phyloP scores from a whole-genome alignment of 192 early-diverging fungal genomes.

The Rhizophagus prolifer region DNA sequence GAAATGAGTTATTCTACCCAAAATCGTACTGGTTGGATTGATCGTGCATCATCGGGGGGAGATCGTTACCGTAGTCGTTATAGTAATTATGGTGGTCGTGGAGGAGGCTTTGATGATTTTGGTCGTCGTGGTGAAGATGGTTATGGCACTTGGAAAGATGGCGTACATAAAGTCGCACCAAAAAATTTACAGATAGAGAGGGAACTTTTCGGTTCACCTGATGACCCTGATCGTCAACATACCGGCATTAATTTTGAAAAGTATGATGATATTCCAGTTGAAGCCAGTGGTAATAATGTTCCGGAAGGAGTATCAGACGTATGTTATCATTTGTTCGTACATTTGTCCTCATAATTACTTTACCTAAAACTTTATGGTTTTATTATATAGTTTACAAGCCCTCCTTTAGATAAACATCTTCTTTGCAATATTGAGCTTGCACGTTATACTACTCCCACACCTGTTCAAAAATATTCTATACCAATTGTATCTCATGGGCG shows the following conservation, averaged over 20 bases:
- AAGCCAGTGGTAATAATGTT: constrained; percentile 72
- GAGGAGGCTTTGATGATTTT: constrained; percentile 6
- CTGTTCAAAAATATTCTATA: constrained; percentile 93
- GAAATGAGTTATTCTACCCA: constrained; percentile 33
- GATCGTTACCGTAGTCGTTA: constrained; percentile 31
- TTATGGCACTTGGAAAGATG: constrained; percentile 70
- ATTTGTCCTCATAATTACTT: not conserved
- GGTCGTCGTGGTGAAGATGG: constrained; percentile 40
- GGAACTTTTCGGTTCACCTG: constrained; percentile 71
- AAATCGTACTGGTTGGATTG: constrained; percentile 36
- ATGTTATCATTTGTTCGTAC: not conserved
- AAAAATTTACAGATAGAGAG: constrained; percentile 77
- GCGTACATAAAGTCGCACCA: constrained; percentile 75
- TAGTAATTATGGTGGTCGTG: constrained; percentile 34
- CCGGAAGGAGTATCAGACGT: constrained; percentile 60
- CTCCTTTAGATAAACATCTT: constrained; percentile 79
- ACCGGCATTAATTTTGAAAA: constrained; percentile 99
- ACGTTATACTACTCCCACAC: constrained; percentile 87
- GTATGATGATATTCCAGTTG: constrained; percentile 98
- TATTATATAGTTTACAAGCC: constrained; percentile 48
- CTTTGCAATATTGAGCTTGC: constrained; percentile 88
- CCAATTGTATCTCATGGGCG: constrained; percentile 77
- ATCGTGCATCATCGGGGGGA: constrained; percentile 41
- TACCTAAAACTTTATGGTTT: not conserved
- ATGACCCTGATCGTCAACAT: constrained; percentile 75